These are phyloP conservation scores for Pisolithus albus DNA, from an alignment of 768 basidiomycete genomes.

Conservation along the genomic window DNA sequence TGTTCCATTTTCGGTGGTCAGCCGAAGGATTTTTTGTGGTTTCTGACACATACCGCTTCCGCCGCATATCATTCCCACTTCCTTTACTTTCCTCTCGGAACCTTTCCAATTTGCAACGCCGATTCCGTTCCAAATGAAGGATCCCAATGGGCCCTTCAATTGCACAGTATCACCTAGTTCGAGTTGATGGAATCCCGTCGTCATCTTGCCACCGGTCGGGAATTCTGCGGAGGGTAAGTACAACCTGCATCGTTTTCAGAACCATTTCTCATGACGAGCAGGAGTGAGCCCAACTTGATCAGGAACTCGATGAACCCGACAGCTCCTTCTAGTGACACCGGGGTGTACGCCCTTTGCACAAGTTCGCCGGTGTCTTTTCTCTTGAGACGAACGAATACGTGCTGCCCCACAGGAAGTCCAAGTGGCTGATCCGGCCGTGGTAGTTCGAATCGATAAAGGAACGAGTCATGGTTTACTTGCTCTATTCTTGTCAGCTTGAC, in stretches of 20 bases:
- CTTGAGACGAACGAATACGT: constrained; percentile 46
- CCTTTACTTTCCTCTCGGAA: constrained; percentile 24
- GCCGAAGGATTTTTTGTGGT: not conserved
- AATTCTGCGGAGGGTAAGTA: constrained; percentile 34
- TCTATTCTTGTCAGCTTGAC: constrained; percentile 33
- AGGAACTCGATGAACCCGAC: constrained; percentile 46
- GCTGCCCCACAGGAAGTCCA: constrained; percentile 54
- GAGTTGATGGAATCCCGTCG: constrained; percentile 41
- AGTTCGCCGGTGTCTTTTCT: constrained; percentile 36
- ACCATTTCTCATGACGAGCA: not conserved
- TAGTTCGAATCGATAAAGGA: constrained; percentile 45
- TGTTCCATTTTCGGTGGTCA: constrained; percentile 4
- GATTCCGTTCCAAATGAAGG: constrained; percentile 45
- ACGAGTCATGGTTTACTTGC: constrained; percentile 41
- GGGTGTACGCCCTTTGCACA: constrained; percentile 55
- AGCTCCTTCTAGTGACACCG: constrained; percentile 38
- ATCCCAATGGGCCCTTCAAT: constrained; percentile 54
- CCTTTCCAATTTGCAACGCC: constrained; percentile 35
- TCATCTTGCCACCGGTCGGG: constrained; percentile 47
- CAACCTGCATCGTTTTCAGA: constrained; percentile 26
- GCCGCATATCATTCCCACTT: constrained; percentile 50
- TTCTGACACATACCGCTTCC: constrained; percentile 39
- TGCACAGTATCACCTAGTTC: constrained; percentile 44
- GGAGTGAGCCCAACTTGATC: constrained; percentile 36
- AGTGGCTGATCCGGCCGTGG: constrained; percentile 34